A percentile compares a stretch with the other conserved stretches of the same genome.
phyloP scores from a whole-genome alignment of 192 early-diverging fungal species.

The Linnemannia zychae region DNA sequence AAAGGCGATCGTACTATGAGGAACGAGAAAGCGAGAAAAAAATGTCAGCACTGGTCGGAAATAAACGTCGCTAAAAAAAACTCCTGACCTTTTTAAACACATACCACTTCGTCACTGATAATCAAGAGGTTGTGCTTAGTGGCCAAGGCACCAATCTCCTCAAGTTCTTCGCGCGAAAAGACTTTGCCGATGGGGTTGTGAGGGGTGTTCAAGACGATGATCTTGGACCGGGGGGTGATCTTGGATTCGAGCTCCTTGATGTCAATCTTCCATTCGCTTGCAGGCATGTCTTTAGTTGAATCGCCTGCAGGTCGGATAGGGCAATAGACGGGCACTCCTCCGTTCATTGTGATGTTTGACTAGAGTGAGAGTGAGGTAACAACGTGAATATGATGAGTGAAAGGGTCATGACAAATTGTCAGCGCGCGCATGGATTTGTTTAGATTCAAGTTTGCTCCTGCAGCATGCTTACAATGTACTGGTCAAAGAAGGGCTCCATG shows the following conservation, averaged over 20 bases:
- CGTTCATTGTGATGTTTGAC: slow-evolving; percentile 87
- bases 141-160: slow-evolving; percentile 82
- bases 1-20: slow-evolving; percentile 88
- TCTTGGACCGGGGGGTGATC: slow-evolving; percentile 83
- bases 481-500: slow-evolving; percentile 98
- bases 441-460: neutral
- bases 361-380: slow-evolving; percentile 14
- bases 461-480: slow-evolving; percentile 77
- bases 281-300: slow-evolving; percentile 68
- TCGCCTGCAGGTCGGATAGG: slow-evolving; percentile 74
- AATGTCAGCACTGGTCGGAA: neutral
- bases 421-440: neutral
- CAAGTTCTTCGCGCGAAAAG: slow-evolving; percentile 80
- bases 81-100: neutral
- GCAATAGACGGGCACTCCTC: slow-evolving; percentile 88
- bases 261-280: slow-evolving; percentile 91
- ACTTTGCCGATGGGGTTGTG: slow-evolving; percentile 96
- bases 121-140: slow-evolving; percentile 88
- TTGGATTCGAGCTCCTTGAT: slow-evolving; percentile 81
- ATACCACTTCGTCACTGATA: slow-evolving; percentile 91
- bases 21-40: neutral
- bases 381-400: neutral
- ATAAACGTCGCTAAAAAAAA: no score
- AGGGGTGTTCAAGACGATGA: slow-evolving; percentile 95
- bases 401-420: neutral